Evolutionary conservation across 306 rosid genomes (phyloP), one percentile per base, ranked within the genome.

Genomic region (Inga leiocalycina): DNA sequence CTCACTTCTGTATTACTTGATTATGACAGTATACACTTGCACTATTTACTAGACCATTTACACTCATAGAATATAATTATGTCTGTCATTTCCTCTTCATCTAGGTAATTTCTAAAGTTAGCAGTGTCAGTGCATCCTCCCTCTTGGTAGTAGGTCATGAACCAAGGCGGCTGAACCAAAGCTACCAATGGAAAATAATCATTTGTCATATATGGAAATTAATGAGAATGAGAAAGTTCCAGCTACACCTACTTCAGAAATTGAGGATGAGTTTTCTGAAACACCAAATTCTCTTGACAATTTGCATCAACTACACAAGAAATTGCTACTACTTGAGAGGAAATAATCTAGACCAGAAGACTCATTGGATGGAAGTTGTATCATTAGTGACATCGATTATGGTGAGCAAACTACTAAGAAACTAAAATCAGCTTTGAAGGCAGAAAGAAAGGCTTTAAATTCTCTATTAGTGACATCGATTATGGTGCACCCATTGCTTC

Each of bases 351-450:
- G 91, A 74, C 69, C 90, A 41, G 99, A 92, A 79, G 97, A 90
- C 3, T 92, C 99, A 7, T 81, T 97, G 83, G 97, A 97, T 73
- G 99, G 94, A 84, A 95, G 97, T 67, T 93, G 97, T 71, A 89
- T 84, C 32, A 30, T 92, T 4, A 90, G 97, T 3, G 98, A 93
- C 56, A 84, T 88, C 13, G 98, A 93, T 71, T 80, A 83, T 22
- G 87, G 91, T 16, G 98, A 92, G 70, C 54, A 82, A 35, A 88
- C 97, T 0, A 24, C 85, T 14, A 97, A 93, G 88, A 91, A 92
- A 80, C 76, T 96, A 67, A 92, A 88, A 85, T 79, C 93, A 12
- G 91, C 89, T 43, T 67, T 96, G 89, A 88, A 89, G 85, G 76
- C 89, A 1, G 98, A 92, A 86, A 83, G 98, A 54, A 90, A 90